These are phyloP conservation scores for Yamagishiella unicocca DNA, from an alignment of 139 green algal genomes.

Conservation along the genomic window DNA sequence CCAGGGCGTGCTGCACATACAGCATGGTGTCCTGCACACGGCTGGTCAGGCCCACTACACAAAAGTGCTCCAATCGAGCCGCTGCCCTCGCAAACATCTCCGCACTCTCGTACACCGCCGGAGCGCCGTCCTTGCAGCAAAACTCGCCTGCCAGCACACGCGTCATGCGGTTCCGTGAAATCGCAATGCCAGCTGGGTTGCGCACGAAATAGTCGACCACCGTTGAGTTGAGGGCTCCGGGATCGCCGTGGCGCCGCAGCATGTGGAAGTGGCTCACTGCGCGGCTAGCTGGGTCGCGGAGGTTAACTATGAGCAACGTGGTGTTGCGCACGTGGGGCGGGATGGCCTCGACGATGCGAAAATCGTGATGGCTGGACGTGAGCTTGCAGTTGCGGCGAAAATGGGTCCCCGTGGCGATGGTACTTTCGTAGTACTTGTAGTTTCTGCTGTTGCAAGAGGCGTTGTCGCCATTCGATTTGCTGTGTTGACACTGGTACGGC, in stretches of 20 bases:
- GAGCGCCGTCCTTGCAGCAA: conserved; percentile 23
- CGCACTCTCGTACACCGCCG: background rate
- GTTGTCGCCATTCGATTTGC: background rate
- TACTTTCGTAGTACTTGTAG: background rate
- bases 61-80: conserved; percentile 9
- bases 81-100: background rate
- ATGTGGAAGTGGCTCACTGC: conserved; percentile 45
- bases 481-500: conserved; percentile 37
- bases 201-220: conserved; percentile 1
- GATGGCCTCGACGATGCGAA: conserved; percentile 18
- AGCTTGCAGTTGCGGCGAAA: conserved; percentile 34
- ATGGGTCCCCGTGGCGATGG: conserved; percentile 8
- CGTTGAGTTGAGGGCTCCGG: conserved; percentile 15
- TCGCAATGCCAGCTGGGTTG: conserved; percentile 1
- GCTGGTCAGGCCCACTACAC: conserved; percentile 33
- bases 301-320: conserved; percentile 45
- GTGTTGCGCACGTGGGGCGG: conserved; percentile 21
- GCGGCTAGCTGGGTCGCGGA: conserved; percentile 1
- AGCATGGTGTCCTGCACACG: conserved; percentile 44
- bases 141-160: conserved; percentile 38
- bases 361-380: conserved; percentile 40
- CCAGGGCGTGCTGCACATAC: conserved; percentile 42
- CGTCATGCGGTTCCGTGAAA: conserved; percentile 39
- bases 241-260: conserved; percentile 10
- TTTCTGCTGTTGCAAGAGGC: conserved; percentile 14